Conservation (phyloP, 768 basidiomycete genomes). For the Lactarius vividus region DNA sequence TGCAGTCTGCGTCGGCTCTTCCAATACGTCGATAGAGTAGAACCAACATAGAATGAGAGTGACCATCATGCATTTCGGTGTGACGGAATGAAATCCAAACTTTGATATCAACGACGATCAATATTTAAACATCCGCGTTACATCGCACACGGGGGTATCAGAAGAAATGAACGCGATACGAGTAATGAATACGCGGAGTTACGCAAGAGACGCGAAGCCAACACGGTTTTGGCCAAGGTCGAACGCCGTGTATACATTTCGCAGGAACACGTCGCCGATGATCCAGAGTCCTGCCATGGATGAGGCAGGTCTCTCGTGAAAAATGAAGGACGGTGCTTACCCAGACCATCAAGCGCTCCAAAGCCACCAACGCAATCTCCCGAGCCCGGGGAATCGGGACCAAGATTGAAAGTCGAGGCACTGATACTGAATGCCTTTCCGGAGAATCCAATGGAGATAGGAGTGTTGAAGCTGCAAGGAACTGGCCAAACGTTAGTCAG, state of each 20-base stretch:
- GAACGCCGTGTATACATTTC: not conserved
- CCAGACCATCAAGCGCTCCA: accelerated
- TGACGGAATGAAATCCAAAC: not conserved
- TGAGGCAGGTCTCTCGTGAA: not conserved
- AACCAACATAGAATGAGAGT: not conserved
- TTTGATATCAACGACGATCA: not conserved
- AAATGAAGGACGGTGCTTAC: not conserved
- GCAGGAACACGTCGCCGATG: not conserved
- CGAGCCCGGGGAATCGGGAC: not conserved
- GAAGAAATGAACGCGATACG: not conserved
- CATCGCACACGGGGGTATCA: not conserved
- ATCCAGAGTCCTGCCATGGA: not conserved
- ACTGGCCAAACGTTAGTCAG: not conserved
- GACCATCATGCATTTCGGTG: not conserved
- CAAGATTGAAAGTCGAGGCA: not conserved
- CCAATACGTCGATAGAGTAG: not conserved
- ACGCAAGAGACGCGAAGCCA: not conserved
- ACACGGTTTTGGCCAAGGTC: not conserved
- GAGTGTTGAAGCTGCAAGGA: not conserved
- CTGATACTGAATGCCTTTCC: not conserved
- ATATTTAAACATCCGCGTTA: not conserved
- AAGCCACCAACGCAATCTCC: not conserved
- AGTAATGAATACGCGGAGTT: not conserved
- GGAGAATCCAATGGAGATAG: not conserved
- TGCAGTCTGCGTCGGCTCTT: not conserved